These are phyloP conservation scores for Sarocladium brachiariae DNA, from an alignment of 2,329 filamentous ascomycete species.

Conservation along the genomic window DNA sequence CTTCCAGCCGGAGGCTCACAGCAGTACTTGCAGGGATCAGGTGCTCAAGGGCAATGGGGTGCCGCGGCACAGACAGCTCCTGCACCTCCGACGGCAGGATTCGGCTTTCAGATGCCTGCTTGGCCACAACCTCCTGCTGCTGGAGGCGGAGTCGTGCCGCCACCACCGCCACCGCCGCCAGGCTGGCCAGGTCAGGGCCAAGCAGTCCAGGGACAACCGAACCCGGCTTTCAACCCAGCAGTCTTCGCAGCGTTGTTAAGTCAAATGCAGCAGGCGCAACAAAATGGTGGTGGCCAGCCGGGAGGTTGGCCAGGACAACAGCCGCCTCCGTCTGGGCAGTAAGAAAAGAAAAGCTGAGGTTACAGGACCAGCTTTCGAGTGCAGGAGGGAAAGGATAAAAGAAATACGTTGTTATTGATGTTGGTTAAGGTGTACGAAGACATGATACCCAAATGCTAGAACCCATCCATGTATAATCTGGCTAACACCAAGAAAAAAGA, in stretches of 20 bases:
- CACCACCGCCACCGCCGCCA: conserved; percentile 36
- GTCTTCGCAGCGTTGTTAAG: conserved; percentile 46
- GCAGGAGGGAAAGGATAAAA: background rate
- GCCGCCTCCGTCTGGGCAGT: conserved; percentile 22
- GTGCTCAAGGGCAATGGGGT: conserved; percentile 13
- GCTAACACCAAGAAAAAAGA: background rate
- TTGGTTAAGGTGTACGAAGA: background rate
- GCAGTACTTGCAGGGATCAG: conserved; percentile 15
- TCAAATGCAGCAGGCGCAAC: conserved; percentile 32
- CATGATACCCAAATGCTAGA: conserved; percentile 4
- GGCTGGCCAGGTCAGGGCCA: conserved; percentile 27
- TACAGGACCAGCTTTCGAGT: too few species aligned
- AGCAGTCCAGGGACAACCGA: conserved; percentile 17
- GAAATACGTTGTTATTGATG: background rate
- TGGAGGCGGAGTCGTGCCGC: conserved; percentile 27
- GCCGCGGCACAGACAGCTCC: conserved; percentile 2
- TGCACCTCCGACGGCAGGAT: conserved; percentile 23
- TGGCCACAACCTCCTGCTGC: conserved; percentile 31
- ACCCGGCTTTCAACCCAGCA: conserved; percentile 44
- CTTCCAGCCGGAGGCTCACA: conserved; percentile 27
- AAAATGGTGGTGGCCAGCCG: conserved; percentile 13
- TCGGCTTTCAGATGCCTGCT: conserved; percentile 37
- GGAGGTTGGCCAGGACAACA: conserved; percentile 21
- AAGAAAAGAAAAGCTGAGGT: too few species aligned
- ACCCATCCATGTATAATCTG: conserved; percentile 4